Base-by-base conservation (phyloP, 179 eudicot species). In the Pouteria campechiana region DNA sequence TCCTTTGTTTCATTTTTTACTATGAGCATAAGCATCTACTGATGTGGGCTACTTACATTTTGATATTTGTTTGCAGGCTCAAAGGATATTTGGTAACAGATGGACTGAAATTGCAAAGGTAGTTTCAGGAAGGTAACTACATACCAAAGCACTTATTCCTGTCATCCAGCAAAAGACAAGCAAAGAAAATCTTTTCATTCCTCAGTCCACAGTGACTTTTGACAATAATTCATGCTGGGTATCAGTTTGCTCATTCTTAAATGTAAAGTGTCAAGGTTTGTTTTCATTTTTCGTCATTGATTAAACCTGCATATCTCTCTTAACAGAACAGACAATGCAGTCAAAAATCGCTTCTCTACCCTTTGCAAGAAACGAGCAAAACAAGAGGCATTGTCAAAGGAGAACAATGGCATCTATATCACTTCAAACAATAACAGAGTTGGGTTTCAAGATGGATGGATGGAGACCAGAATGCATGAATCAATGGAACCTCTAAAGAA, bases 41-140 rank as follows among this genome's bases (percentile, higher is more conserved):
- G 8, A 25, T 6, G 20, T 16, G 36, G 17, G 23, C 13, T 34
- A 41, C 30, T 58, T 11, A 48, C 41, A 40, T 38, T 44, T 42
- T 32, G 44, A 55, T 61, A 55, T 57, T n/a, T 46, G 47, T 63
- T 27, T 69, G 73, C 83, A 89, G 97, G 97, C 97, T 22, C 97
- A 89, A 41, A 81, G 72, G 76, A 58, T 79, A 52, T 89, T 67
- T 64, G 97, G 97, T 34, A 89, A 89, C 64, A 69, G 90, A 67
- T 89, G 97, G 97, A 89, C 97, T 41, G 97, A 85, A 57, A 89
- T 89, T 50, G 97, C 97, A 17, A 89, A 89, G 78, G 97, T 89
- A 46, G 97, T 89, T 42, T 81, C 97, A 7, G 97, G 97, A 37
- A 85, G 97, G 97, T 89, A 70, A 45, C 52, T 41, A 15, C 23